These are phyloP conservation scores for Erodium trifolium DNA, from an alignment of 441 rosid species.

Conservation along the genomic window DNA sequence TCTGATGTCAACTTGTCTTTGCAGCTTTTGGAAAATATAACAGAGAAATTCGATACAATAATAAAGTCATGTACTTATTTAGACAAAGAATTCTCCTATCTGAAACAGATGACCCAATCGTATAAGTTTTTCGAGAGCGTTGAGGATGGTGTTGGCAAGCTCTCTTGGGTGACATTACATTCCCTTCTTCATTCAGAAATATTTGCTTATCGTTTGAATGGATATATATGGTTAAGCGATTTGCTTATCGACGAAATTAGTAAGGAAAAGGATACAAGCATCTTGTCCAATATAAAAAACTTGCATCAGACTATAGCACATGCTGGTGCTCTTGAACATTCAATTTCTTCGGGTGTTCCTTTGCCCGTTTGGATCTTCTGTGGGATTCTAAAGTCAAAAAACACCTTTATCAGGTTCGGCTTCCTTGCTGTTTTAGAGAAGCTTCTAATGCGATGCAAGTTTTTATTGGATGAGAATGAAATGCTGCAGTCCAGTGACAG, in stretches of 20 bases:
- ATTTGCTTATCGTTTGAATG: conserved; percentile 70
- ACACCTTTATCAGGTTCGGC: conserved; percentile 73
- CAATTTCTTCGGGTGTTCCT: conserved; percentile 65
- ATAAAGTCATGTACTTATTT: conserved; percentile 81
- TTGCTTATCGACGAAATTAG: conserved; percentile 86
- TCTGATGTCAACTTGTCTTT: conserved; percentile 20
- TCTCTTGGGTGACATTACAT: conserved; percentile 84
- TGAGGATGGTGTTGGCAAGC: conserved; percentile 39
- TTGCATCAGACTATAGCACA: conserved; percentile 58
- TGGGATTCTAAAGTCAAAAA: conserved; percentile 86
- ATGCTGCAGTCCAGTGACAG: conserved; percentile 42
- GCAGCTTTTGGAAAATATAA: conserved; percentile 80
- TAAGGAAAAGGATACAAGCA: conserved; percentile 47
- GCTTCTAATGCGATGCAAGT: conserved; percentile 93
- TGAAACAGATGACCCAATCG: conserved; percentile 67
- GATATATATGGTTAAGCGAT: conserved; percentile 91
- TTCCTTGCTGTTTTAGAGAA: conserved; percentile 78
- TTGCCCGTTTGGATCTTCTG: conserved; percentile 75
- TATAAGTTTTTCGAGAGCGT: conserved; percentile 57
- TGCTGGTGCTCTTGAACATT: conserved; percentile 61
- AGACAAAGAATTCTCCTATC: conserved; percentile 78
- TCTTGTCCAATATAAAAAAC: conserved; percentile 63
- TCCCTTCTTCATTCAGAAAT: conserved; percentile 96
- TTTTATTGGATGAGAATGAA: conserved; percentile 83
- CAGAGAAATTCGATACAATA: conserved; percentile 70